A percentile compares a stretch with the other conserved stretches of the same genome.
Conservation (phyloP, 2,329 filamentous ascomycete species). For the Zymoseptoria brevis region DNA sequence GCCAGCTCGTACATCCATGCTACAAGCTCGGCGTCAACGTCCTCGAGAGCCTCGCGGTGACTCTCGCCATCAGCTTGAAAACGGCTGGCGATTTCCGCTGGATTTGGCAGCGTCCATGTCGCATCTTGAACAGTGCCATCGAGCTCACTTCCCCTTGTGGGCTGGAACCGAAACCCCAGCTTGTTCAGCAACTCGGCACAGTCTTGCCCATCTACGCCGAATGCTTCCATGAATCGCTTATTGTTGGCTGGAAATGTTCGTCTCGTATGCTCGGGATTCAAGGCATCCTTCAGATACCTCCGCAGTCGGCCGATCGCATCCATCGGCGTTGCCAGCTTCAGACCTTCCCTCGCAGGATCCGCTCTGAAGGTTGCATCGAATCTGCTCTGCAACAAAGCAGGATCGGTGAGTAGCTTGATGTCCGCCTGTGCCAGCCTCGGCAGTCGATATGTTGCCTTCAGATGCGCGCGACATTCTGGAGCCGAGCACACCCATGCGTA, state of each 20-base stretch:
- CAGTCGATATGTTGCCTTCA: constrained; percentile 46
- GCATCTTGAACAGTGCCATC: constrained; percentile 2
- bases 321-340: constrained; percentile 44
- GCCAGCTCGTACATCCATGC: constrained; percentile 40
- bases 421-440: constrained; percentile 45
- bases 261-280: constrained; percentile 43
- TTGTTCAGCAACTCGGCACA: constrained; percentile 51
- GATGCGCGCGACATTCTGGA: constrained; percentile 45
- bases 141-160: not conserved
- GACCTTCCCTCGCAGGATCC: constrained; percentile 48
- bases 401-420: constrained; percentile 47
- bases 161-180: constrained; percentile 45
- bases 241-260: constrained; percentile 52
- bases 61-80: constrained; percentile 17
- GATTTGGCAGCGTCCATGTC: constrained; percentile 26
- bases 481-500: constrained; percentile 53
- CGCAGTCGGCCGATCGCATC: constrained; percentile 51
- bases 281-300: constrained; percentile 53
- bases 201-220: constrained; percentile 45
- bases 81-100: constrained; percentile 14
- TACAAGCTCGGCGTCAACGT: constrained; percentile 52
- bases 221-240: constrained; percentile 56
- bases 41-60: constrained; percentile 45
- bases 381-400: constrained; percentile 43
- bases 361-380: constrained; percentile 45